A percentile compares a stretch with the other conserved stretches of the same genome.
Conservation (phyloP, 2,329 filamentous ascomycete genomes). For the Knufia fluminis region DNA sequence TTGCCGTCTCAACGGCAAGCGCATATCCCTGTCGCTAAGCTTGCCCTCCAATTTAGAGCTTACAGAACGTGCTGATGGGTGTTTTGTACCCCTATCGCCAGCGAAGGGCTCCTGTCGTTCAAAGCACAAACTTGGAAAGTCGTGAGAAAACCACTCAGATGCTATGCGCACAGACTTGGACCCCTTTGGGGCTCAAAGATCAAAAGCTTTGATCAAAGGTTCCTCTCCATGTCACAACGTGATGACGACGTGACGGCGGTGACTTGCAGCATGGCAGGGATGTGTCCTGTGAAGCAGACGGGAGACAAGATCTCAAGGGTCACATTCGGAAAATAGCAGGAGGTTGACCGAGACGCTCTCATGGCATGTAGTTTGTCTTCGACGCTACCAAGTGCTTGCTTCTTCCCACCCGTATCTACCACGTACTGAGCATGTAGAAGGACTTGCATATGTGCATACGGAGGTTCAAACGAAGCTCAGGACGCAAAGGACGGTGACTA, state of each 20-base stretch:
- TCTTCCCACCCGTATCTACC: too few species aligned
- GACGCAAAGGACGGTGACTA: slow-evolving; percentile 4
- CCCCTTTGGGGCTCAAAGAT: background rate
- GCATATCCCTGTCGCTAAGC: background rate
- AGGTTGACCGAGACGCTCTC: too few species aligned
- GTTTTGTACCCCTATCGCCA: too few species aligned
- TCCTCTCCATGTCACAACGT: background rate
- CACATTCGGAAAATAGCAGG: background rate
- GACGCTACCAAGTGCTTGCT: too few species aligned
- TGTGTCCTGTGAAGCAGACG: background rate
- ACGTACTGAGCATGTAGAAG: background rate
- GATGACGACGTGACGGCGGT: background rate
- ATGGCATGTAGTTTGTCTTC: too few species aligned
- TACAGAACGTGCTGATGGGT: too few species aligned
- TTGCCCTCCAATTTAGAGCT: slow-evolving; percentile 1
- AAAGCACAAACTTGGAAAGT: too few species aligned
- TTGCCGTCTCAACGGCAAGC: background rate
- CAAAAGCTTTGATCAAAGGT: background rate
- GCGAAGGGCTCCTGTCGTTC: too few species aligned
- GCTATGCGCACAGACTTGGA: too few species aligned
- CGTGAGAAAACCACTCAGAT: too few species aligned
- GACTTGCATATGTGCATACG: background rate
- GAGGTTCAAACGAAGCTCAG: background rate
- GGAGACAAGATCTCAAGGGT: background rate
- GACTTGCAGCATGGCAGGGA: background rate